These are phyloP conservation scores for Carpinus fangiana DNA, from an alignment of 306 rosid species.

Conservation along the genomic window DNA sequence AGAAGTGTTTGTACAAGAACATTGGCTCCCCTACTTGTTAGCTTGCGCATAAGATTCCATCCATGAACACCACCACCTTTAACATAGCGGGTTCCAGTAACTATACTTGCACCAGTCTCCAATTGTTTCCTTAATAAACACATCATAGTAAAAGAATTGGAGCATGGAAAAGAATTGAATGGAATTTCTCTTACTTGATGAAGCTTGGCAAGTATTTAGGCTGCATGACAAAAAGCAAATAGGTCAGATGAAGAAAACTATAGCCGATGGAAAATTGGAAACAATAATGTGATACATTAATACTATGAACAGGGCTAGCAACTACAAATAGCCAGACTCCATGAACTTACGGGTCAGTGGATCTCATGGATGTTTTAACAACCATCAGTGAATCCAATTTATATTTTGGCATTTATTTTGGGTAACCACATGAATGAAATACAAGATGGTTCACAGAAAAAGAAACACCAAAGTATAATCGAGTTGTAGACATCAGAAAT, in stretches of 20 bases:
- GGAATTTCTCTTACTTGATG: slow-evolving; percentile 56
- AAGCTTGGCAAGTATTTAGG: slow-evolving; percentile 90
- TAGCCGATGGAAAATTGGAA: slow-evolving; percentile 11
- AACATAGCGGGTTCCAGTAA: slow-evolving; percentile 94
- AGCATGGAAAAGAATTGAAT: slow-evolving; percentile 12
- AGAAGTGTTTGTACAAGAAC: slow-evolving; percentile 95
- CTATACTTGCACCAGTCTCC: slow-evolving; percentile 86
- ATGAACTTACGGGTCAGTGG: background rate
- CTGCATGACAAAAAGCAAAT: slow-evolving; percentile 48
- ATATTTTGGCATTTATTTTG: background rate
- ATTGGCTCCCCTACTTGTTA: slow-evolving; percentile 98
- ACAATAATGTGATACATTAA: background rate
- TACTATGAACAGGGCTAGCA: background rate
- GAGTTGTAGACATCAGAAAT: background rate
- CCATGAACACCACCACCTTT: slow-evolving; percentile 96
- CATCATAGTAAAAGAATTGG: slow-evolving; percentile 8
- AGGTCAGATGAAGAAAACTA: slow-evolving; percentile 27
- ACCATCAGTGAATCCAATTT: background rate
- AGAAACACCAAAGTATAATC: background rate
- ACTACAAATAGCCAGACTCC: background rate
- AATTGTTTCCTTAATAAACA: slow-evolving; percentile 56
- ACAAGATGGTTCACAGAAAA: background rate
- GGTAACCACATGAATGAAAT: background rate
- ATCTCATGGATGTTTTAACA: background rate
- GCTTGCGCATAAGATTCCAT: slow-evolving; percentile 98